Base-by-base conservation (phyloP, 192 early-diverging fungal genomes). In the Glomus cerebriforme region DNA sequence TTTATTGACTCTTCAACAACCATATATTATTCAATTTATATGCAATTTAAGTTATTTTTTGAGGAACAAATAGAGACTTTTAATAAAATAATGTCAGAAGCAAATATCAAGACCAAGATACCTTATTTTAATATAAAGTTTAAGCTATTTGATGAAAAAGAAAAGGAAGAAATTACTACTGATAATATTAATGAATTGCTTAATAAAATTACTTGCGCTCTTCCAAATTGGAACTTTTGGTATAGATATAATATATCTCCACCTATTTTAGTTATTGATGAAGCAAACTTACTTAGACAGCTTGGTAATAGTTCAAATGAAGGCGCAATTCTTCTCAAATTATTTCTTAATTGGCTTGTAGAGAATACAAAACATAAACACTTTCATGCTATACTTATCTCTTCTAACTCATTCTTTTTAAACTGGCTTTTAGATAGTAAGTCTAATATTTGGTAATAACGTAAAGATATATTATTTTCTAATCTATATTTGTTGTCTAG, bases 381-480 rank as follows among this genome's bases (percentile, higher is more conserved):
- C 15, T 75, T 75, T n/a, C 58, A 75, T 13, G 19, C 19, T 19
- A 32, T 74, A 19, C 72, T 74, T 37, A 73, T 49, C 26, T 73
- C 73, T 60, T 75, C 59, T 3, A 29, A 75, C 27, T 73, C 49
- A 54, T 73, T 70, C 37, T 70, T 70, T 70, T 70, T 70, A 43
- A 31, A 70, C 5, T 72, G 70, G 70, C 49, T 72, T 17, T n/a
- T 72, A 72, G 49, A 54, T 72, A 17, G 70, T 72, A 72, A 72
- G 70, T 72, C 13, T 24, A n/a, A 47, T 45, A 10, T 47, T 71
- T 47, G 45, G 26, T 72, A 47, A 15, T 17, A 54, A 72, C 26
- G 19, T 54, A 72, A 72, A 72, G 34, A 15, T 27, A 2, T 72
- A 72, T 45, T n/a, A 70, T 70, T 70, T 17, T 43, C 37, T 70